A percentile compares a stretch with the other conserved stretches of the same genome.
Evolutionary conservation across 495 filamentous ascomycete genomes (phyloP).

Genomic region (Penicillium desertorum): DNA sequence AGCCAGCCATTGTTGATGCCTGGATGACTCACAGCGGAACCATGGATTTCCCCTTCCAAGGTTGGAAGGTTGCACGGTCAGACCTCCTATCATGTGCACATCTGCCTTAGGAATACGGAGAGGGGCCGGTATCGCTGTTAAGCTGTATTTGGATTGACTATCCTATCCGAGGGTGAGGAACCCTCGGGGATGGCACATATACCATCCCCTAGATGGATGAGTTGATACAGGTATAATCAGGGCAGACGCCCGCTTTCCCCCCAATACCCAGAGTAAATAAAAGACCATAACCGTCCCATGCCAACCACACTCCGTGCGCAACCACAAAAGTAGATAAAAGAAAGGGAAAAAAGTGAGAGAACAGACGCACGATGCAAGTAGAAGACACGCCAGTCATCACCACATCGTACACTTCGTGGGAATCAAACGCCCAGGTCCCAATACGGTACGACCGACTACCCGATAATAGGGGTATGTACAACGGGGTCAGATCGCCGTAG

Average conservation of each 20-base stretch:
- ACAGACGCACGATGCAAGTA: constrained; percentile 21
- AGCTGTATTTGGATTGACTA: constrained; percentile 11
- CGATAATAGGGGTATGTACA: constrained; percentile 23
- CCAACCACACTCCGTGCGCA: constrained; percentile 41
- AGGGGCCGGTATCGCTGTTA: constrained; percentile 7
- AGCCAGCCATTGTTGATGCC: not conserved
- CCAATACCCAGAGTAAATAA: constrained; percentile 22
- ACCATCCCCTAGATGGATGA: constrained; percentile 9
- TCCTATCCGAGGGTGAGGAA: constrained; percentile 3
- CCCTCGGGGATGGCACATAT: not conserved
- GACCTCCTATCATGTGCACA: not conserved
- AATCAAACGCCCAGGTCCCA: constrained; percentile 17
- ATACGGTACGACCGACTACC: constrained; percentile 20
- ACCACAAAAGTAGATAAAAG: constrained; percentile 20
- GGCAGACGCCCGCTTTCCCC: constrained; percentile 7
- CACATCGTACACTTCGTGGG: constrained; percentile 40
- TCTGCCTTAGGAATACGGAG: not conserved
- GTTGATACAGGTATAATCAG: constrained; percentile 13
- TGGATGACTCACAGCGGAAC: constrained; percentile 2
- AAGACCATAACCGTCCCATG: constrained; percentile 32
- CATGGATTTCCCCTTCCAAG: not conserved
- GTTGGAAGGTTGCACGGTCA: not conserved
- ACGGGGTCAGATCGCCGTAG: constrained; percentile 15
- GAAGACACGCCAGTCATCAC: constrained; percentile 21
- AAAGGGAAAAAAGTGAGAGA: constrained; percentile 20